Percentiles rank a stretch among this genome's conserved stretches.
phyloP scores from a whole-genome alignment of 2,329 filamentous ascomycete species.

The Emergomyces pasteurianus region DNA sequence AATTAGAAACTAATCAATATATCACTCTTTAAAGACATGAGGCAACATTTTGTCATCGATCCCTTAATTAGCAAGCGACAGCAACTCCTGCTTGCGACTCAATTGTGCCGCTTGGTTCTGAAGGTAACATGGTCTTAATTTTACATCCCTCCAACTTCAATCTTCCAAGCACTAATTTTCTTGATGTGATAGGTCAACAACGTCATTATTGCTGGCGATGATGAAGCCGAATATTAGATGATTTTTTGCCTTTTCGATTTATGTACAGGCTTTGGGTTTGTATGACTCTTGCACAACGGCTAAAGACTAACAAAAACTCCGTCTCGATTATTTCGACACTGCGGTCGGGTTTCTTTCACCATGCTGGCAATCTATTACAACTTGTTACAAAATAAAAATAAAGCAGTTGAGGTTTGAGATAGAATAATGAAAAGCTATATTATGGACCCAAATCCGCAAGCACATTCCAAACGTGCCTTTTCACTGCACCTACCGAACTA shows the following conservation, averaged over 20 bases:
- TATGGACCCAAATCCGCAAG: not conserved
- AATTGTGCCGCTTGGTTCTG: slow-evolving; percentile 94
- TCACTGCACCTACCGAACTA: not conserved
- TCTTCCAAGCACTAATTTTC: slow-evolving; percentile 10
- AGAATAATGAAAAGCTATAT: slow-evolving; percentile 1
- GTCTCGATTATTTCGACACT: not conserved
- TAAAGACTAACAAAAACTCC: not conserved
- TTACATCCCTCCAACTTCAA: not conserved
- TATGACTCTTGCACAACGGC: not conserved
- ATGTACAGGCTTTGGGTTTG: not conserved
- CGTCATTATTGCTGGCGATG: slow-evolving; percentile 79
- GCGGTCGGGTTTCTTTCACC: not conserved
- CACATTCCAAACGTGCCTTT: not conserved
- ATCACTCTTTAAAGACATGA: slow-evolving; percentile 58
- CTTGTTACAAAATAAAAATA: not conserved
- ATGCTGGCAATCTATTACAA: not conserved
- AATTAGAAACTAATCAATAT: slow-evolving; percentile 6
- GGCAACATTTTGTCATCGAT: slow-evolving; percentile 94
- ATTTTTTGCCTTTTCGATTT: not conserved
- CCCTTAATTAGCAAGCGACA: slow-evolving; percentile 96
- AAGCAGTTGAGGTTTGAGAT: not conserved
- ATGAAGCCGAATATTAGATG: slow-evolving; percentile 73
- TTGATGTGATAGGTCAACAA: slow-evolving; percentile 55
- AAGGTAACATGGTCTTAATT: slow-evolving; percentile 47
- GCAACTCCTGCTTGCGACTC: slow-evolving; percentile 89